These are phyloP conservation scores for Rhodomyrtus tomentosa DNA, from an alignment of 345 rosid genomes.

Conservation along the genomic window DNA sequence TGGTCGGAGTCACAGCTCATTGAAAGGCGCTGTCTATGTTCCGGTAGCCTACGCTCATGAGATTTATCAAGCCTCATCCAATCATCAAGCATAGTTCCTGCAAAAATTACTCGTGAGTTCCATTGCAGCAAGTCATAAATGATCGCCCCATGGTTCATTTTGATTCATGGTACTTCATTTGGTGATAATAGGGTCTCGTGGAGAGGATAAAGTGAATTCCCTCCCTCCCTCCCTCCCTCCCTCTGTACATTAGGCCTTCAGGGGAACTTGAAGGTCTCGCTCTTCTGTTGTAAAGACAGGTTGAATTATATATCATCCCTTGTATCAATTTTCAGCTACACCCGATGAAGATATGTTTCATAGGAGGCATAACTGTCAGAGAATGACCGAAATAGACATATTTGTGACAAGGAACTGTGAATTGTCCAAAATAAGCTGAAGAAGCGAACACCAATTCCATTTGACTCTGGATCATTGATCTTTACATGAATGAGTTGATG, in stretches of 20 bases:
- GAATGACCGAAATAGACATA: background rate
- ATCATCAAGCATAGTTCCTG: background rate
- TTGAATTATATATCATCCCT: background rate
- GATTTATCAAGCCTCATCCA: slow-evolving; percentile 16
- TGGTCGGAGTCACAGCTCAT: slow-evolving; percentile 57
- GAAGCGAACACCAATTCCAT: background rate
- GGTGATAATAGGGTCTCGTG: background rate
- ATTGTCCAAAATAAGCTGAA: background rate
- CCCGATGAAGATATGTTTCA: background rate
- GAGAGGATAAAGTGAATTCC: background rate
- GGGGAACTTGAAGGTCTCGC: background rate
- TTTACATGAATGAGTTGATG: slow-evolving; percentile 33
- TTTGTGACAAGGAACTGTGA: background rate
- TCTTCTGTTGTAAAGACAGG: background rate
- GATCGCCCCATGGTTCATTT: background rate
- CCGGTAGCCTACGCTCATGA: slow-evolving; percentile 45
- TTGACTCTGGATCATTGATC: background rate
- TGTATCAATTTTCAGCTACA: background rate
- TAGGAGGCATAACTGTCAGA: background rate
- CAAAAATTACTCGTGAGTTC: background rate
- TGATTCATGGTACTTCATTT: background rate
- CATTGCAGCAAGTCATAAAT: background rate
- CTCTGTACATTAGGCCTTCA: background rate
- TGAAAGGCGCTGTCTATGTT: slow-evolving; percentile 57
- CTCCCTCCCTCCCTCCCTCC: background rate